phyloP scores from a whole-genome alignment of 2,329 filamentous ascomycete genomes.

The Chaetomium globosum region DNA sequence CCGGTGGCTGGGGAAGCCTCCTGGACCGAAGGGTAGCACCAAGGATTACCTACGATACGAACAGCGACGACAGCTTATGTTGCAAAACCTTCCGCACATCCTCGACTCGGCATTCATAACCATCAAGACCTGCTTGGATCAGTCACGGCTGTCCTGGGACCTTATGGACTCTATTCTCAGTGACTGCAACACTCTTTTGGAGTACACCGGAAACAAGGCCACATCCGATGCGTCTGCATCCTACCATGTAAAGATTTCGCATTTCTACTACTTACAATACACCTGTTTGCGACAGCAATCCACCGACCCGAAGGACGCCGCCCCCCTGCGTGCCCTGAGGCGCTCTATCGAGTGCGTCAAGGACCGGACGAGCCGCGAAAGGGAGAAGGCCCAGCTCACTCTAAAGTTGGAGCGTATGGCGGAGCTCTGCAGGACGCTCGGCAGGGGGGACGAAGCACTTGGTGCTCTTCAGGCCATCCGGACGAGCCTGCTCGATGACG shows the following conservation, averaged over 20 bases:
- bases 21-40: slow-evolving; percentile 53
- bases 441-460: slow-evolving; percentile 59
- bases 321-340: slow-evolving; percentile 60
- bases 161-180: slow-evolving; percentile 59
- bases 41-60: slow-evolving; percentile 65
- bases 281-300: slow-evolving; percentile 53
- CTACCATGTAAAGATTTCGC: slow-evolving; percentile 68
- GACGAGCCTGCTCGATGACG: slow-evolving; percentile 61
- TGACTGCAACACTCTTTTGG: slow-evolving; percentile 58
- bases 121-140: slow-evolving; percentile 56
- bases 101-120: slow-evolving; percentile 64
- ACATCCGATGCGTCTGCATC: slow-evolving; percentile 42
- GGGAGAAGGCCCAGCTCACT: slow-evolving; percentile 60
- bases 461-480: slow-evolving; percentile 64
- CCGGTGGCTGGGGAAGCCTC: slow-evolving; percentile 63
- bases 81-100: slow-evolving; percentile 56
- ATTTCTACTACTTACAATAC: slow-evolving; percentile 69
- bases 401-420: slow-evolving; percentile 69
- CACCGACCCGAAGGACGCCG: slow-evolving; percentile 46
- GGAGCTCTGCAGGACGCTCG: slow-evolving; percentile 58
- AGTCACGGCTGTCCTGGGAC: slow-evolving; percentile 55
- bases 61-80: slow-evolving; percentile 58
- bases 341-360: slow-evolving; percentile 66
- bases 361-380: slow-evolving; percentile 56
- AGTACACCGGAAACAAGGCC: slow-evolving; percentile 52